These are phyloP conservation scores for Austropuccinia psidii DNA, from an alignment of 1,284 basidiomycete species.

Conservation along the genomic window DNA sequence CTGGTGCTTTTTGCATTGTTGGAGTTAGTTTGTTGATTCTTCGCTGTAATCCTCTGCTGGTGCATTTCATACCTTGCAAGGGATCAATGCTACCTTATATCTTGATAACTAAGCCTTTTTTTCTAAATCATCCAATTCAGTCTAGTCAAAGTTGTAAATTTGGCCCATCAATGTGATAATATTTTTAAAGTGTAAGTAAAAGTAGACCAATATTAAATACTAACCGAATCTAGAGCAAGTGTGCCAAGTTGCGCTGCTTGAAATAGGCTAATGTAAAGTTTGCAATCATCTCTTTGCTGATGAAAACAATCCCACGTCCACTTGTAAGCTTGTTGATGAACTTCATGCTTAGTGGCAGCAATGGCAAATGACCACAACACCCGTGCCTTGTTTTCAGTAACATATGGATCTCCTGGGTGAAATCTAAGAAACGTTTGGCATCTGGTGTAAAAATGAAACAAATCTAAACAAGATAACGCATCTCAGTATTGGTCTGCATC, in stretches of 20 bases:
- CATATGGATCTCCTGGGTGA: slow-evolving; percentile 57
- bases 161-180: too few species aligned
- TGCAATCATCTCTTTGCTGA: slow-evolving; percentile 77
- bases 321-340: slow-evolving; percentile 71
- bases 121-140: slow-evolving; percentile 64
- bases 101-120: slow-evolving; percentile 78
- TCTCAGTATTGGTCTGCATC: slow-evolving; percentile 96
- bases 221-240: not conserved
- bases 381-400: slow-evolving; percentile 60
- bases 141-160: too few species aligned
- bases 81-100: slow-evolving; percentile 94
- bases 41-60: slow-evolving; percentile 63
- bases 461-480: slow-evolving; percentile 83
- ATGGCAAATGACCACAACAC: slow-evolving; percentile 75
- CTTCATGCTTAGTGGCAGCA: slow-evolving; percentile 71
- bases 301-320: slow-evolving; percentile 93
- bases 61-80: slow-evolving; percentile 81
- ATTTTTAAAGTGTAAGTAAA: too few species aligned
- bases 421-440: slow-evolving; percentile 76
- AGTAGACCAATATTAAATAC: too few species aligned
- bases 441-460: slow-evolving; percentile 93
- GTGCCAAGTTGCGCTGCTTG: slow-evolving; percentile 51
- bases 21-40: slow-evolving; percentile 50
- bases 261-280: slow-evolving; percentile 74
- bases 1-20: slow-evolving; percentile 53